Evolutionary conservation across 345 rosid genomes (phyloP).

Genomic region (Pugionium cornutum): DNA sequence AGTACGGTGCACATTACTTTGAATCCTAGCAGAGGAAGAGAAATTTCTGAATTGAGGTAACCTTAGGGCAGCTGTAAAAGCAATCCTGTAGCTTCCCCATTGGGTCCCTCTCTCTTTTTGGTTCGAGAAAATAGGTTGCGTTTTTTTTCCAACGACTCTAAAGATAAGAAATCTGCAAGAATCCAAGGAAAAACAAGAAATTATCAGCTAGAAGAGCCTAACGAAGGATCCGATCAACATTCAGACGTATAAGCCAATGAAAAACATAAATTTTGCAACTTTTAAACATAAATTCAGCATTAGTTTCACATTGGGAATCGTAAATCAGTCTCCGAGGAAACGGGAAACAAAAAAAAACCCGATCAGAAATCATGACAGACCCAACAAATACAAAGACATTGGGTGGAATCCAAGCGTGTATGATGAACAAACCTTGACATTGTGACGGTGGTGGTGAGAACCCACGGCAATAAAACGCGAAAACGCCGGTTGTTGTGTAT

Average conservation of each 20-base stretch:
- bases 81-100: constrained; percentile 34
- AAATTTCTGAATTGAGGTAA: constrained; percentile 24
- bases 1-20: constrained; percentile 26
- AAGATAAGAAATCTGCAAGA: constrained; percentile 26
- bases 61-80: constrained; percentile 29
- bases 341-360: constrained; percentile 22
- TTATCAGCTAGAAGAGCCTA: background rate
- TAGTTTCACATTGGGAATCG: background rate
- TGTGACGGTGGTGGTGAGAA: constrained; percentile 25
- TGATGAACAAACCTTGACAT: constrained; percentile 41
- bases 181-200: background rate
- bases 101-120: constrained; percentile 28
- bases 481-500: constrained; percentile 9
- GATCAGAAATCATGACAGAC: constrained; percentile 9
- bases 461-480: constrained; percentile 16
- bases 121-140: constrained; percentile 16
- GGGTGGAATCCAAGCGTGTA: background rate
- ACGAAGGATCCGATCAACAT: constrained; percentile 19
- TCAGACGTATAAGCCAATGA: background rate
- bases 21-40: constrained; percentile 28
- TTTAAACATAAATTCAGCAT: background rate
- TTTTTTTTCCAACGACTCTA: constrained; percentile 31
- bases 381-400: background rate
- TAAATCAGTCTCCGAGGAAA: constrained; percentile 30
- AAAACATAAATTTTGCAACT: constrained; percentile 19